A percentile compares a stretch with the other conserved stretches of the same genome.
phyloP scores from a whole-genome alignment of 768 basidiomycete genomes.

The Amanita thiersii region DNA sequence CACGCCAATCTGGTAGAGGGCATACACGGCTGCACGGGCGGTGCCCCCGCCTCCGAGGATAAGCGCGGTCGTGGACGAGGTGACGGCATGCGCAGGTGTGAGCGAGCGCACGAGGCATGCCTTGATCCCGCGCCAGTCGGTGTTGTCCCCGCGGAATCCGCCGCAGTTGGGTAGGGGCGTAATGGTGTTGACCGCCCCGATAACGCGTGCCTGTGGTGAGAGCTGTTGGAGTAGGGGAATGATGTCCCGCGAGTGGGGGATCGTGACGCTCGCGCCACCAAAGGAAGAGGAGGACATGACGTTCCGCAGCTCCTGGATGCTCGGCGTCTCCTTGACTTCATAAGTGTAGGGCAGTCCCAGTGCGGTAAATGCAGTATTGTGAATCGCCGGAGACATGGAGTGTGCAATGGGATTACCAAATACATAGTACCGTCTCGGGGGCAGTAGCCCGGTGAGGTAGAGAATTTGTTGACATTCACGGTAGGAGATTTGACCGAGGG shows the following conservation, averaged over 20 bases:
- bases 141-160: slow-evolving; percentile 65
- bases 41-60: slow-evolving; percentile 81
- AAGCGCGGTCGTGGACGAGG: slow-evolving; percentile 34
- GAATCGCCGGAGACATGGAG: slow-evolving; percentile 69
- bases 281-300: slow-evolving; percentile 45
- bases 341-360: slow-evolving; percentile 67
- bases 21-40: slow-evolving; percentile 71
- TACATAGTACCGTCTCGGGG: slow-evolving; percentile 52
- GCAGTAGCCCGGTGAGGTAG: slow-evolving; percentile 53
- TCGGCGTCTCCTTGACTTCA: slow-evolving; percentile 44
- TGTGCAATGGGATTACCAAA: slow-evolving; percentile 65
- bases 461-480: slow-evolving; percentile 59
- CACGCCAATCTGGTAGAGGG: slow-evolving; percentile 53
- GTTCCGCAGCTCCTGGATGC: slow-evolving; percentile 37
- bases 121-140: slow-evolving; percentile 71
- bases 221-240: slow-evolving; percentile 58
- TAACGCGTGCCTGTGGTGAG: slow-evolving; percentile 53
- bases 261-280: slow-evolving; percentile 80
- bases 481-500: slow-evolving; percentile 69
- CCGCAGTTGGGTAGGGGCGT: slow-evolving; percentile 32
- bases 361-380: slow-evolving; percentile 60
- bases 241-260: slow-evolving; percentile 70
- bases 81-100: slow-evolving; percentile 22
- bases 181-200: slow-evolving; percentile 79
- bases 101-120: slow-evolving; percentile 30